phyloP scores from a whole-genome alignment of 768 basidiomycete species.

The Leucosporidium creatinivorum region DNA sequence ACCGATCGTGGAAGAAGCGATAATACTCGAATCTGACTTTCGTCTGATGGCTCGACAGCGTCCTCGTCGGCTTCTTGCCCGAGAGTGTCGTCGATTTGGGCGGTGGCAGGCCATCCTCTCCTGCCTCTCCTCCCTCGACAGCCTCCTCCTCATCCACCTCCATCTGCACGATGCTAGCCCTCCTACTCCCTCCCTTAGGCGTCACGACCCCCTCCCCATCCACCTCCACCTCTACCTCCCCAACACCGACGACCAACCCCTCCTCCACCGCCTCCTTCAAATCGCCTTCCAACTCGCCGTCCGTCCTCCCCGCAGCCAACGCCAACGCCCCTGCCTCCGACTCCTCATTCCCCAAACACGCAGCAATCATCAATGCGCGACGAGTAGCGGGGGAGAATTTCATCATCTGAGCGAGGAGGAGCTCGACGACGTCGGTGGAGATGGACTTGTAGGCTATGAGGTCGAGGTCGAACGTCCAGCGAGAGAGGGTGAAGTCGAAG shows the following conservation, averaged over 20 bases:
- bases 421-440: slow-evolving; percentile 28
- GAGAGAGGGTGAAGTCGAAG: slow-evolving; percentile 16
- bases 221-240: not conserved
- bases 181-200: not conserved
- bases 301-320: not conserved
- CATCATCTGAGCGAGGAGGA: slow-evolving; percentile 21
- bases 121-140: too few relatives aligned
- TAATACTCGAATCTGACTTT: not conserved
- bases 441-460: slow-evolving; percentile 11
- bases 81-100: too few relatives aligned
- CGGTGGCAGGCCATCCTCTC: too few relatives aligned
- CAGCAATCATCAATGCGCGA: slow-evolving; percentile 19
- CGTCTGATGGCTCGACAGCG: too few relatives aligned
- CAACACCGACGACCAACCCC: slow-evolving; percentile 17
- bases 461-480: slow-evolving; percentile 29
- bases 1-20: slow-evolving; percentile 32
- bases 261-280: slow-evolving; percentile 18
- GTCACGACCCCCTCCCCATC: not conserved
- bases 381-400: slow-evolving; percentile 14
- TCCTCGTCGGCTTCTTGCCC: too few relatives aligned
- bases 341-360: slow-evolving; percentile 29
- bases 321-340: slow-evolving; percentile 5
- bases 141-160: not conserved
- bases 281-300: slow-evolving; percentile 17
- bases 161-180: not conserved